phyloP scores from a whole-genome alignment of 768 basidiomycete genomes.

The Boletellus ananas region DNA sequence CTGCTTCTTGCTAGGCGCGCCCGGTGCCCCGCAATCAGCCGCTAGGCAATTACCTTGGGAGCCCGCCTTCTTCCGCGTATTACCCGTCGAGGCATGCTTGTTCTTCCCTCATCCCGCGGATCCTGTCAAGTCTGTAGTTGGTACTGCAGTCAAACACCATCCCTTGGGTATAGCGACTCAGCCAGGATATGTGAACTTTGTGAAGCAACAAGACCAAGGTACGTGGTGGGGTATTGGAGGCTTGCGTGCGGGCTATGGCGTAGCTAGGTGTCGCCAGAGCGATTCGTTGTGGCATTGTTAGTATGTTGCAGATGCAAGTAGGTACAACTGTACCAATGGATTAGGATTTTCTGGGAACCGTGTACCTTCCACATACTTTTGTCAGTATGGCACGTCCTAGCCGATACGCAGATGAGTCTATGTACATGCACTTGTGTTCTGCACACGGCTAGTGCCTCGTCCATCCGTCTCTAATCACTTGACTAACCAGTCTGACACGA shows the following conservation, averaged over 20 bases:
- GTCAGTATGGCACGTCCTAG: too few species aligned
- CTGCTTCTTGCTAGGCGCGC: constrained; percentile 49
- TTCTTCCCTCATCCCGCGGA: too few species aligned
- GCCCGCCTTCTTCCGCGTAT: too few species aligned
- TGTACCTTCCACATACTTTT: too few species aligned
- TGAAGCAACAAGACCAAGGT: constrained; percentile 65
- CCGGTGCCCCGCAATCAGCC: too few species aligned
- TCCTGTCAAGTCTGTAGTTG: constrained; percentile 40
- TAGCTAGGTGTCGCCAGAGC: constrained; percentile 80
- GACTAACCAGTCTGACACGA: constrained; percentile 26
- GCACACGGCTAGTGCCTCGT: too few species aligned
- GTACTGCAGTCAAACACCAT: constrained; percentile 77
- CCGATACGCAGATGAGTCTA: neutral
- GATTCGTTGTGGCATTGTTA: constrained; percentile 76
- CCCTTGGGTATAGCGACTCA: constrained; percentile 34
- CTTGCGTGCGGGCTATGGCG: constrained; percentile 84
- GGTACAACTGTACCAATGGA: neutral
- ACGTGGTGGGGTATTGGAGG: constrained; percentile 66
- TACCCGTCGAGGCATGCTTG: too few species aligned
- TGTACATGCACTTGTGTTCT: too few species aligned
- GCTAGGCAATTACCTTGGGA: too few species aligned
- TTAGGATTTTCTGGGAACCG: too few species aligned
- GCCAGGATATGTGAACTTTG: constrained; percentile 43
- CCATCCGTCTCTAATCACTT: constrained; percentile 4
- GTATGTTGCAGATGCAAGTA: constrained; percentile 55